Conservation (phyloP, 2,329 filamentous ascomycete genomes). For the Tolypocladium album region DNA sequence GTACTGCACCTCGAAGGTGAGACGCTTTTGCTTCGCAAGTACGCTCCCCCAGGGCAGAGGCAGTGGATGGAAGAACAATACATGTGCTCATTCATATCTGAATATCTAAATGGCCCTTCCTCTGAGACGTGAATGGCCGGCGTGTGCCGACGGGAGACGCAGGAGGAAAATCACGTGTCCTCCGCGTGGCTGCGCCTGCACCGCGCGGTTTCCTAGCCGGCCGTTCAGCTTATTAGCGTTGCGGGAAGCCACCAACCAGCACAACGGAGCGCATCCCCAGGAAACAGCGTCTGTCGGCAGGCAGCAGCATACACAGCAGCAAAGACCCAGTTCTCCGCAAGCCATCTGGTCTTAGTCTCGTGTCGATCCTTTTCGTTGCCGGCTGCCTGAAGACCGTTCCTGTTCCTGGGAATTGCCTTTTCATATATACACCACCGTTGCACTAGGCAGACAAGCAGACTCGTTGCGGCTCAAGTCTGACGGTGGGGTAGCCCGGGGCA, state of each 20-base stretch:
- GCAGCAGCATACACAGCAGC: slow-evolving; percentile 1
- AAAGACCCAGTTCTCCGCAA: neutral
- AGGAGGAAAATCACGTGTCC: neutral
- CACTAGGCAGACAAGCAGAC: neutral
- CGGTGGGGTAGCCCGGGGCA: neutral
- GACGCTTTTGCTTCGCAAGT: no score
- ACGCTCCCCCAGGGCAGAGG: neutral
- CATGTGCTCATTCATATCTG: neutral
- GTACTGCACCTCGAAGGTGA: neutral
- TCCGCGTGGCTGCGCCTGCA: neutral
- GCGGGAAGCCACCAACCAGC: neutral
- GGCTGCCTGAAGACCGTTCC: neutral
- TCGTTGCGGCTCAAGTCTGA: neutral
- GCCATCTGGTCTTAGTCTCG: neutral
- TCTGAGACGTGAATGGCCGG: neutral
- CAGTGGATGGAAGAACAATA: neutral
- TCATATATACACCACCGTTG: neutral
- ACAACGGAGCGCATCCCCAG: neutral
- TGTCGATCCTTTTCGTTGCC: neutral
- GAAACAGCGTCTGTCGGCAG: neutral
- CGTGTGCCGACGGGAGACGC: neutral
- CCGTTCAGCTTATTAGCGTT: neutral
- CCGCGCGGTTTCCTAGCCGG: neutral
- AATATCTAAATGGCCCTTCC: neutral
- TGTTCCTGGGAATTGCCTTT: no score